These are phyloP conservation scores for Daedalea quercina DNA, from an alignment of 768 basidiomycete species.

Conservation along the genomic window DNA sequence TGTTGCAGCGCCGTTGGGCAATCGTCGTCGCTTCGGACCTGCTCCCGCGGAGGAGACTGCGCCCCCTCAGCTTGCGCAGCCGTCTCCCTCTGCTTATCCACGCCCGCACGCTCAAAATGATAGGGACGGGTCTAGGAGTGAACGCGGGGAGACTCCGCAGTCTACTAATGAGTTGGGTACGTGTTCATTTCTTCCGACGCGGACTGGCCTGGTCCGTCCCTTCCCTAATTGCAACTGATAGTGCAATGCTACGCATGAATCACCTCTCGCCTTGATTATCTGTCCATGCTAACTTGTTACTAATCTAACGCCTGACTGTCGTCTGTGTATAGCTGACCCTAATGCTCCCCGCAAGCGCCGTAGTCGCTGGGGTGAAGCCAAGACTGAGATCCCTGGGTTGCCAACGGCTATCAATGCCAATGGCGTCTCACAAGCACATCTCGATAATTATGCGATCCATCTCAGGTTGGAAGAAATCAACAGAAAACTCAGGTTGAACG, in stretches of 20 bases:
- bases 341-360: constrained; percentile 91
- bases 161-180: constrained; percentile 60
- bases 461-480: constrained; percentile 96
- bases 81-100: constrained; percentile 82
- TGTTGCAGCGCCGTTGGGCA: constrained; percentile 64
- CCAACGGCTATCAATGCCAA: constrained; percentile 92
- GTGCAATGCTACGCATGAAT: constrained; percentile 11
- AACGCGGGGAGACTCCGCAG: constrained; percentile 61
- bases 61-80: constrained; percentile 81
- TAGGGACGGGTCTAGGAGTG: constrained; percentile 46
- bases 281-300: constrained; percentile 38
- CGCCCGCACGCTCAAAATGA: constrained; percentile 50
- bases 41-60: constrained; percentile 75
- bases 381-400: constrained; percentile 84
- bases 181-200: constrained; percentile 25
- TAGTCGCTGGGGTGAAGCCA: constrained; percentile 96
- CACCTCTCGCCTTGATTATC: constrained; percentile 17
- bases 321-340: constrained; percentile 56
- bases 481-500: constrained; percentile 86
- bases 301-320: constrained; percentile 44
- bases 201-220: constrained; percentile 11
- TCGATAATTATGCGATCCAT: constrained; percentile 97
- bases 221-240: constrained; percentile 11
- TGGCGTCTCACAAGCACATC: constrained; percentile 91
- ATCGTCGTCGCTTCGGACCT: constrained; percentile 87